Evolutionary conservation across 2,329 filamentous ascomycete genomes (phyloP).

Genomic region (Ciborinia camelliae): DNA sequence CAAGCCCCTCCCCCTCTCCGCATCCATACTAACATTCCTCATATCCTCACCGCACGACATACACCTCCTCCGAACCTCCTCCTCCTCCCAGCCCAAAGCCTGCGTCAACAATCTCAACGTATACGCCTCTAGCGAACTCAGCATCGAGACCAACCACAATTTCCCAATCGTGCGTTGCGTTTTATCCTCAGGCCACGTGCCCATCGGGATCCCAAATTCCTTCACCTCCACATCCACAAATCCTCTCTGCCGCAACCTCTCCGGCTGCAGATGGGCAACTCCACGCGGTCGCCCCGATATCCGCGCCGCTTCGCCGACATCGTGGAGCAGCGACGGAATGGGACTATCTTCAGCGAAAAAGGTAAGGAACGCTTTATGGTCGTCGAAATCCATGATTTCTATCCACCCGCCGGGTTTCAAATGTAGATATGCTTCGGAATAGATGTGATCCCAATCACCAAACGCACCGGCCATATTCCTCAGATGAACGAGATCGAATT

Average conservation of each 20-base stretch:
- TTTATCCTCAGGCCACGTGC: conserved; percentile 39
- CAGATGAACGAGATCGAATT: conserved; percentile 60
- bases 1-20: conserved; percentile 27
- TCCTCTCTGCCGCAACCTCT: conserved; percentile 39
- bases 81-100: conserved; percentile 31
- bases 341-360: conserved; percentile 26
- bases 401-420: conserved; percentile 37
- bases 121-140: conserved; percentile 31
- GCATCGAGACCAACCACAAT: conserved; percentile 29
- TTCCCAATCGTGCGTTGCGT: conserved; percentile 30
- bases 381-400: conserved; percentile 36
- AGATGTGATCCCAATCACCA: conserved; percentile 52
- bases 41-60: conserved; percentile 22
- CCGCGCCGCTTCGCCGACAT: conserved; percentile 25
- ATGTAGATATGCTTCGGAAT: conserved; percentile 47
- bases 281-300: conserved; percentile 27
- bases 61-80: conserved; percentile 27
- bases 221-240: conserved; percentile 43
- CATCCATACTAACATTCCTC: conserved; percentile 27
- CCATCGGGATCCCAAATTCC: conserved; percentile 32
- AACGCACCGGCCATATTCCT: conserved; percentile 57
- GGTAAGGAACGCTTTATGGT: conserved; percentile 25
- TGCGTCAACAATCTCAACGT: conserved; percentile 31
- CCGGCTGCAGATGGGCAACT: conserved; percentile 27
- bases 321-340: conserved; percentile 19